These are phyloP conservation scores for Scheffersomyces coipomensis DNA, from an alignment of 805 yeast genomes.

Conservation along the genomic window DNA sequence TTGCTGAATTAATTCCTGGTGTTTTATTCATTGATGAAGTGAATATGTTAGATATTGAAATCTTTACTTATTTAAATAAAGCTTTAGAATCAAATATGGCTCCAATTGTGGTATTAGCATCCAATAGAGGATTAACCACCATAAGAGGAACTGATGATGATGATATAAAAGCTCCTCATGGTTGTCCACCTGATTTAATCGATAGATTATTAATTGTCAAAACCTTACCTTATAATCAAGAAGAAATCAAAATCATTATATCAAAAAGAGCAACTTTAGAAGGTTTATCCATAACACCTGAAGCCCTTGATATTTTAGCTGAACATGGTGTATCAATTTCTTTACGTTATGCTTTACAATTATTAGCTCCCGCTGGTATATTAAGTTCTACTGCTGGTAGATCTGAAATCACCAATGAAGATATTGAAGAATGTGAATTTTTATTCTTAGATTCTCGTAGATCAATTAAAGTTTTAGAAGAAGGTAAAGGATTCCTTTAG, in stretches of 20 bases:
- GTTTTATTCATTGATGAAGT: conserved; percentile 97
- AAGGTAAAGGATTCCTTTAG: conserved; percentile 37
- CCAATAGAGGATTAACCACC: conserved; percentile 90
- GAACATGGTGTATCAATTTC: conserved; percentile 74
- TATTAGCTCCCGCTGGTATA: conserved; percentile 87
- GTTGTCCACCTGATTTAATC: conserved; percentile 91
- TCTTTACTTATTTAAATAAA: conserved; percentile 90
- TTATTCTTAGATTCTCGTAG: conserved; percentile 86
- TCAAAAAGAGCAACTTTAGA: conserved; percentile 82
- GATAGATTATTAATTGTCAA: conserved; percentile 90
- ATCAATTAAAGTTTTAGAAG: conserved; percentile 68
- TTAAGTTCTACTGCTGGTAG: conserved; percentile 75
- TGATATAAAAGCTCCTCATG: conserved; percentile 87
- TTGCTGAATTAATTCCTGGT: conserved; percentile 97
- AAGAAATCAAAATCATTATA: conserved; percentile 79
- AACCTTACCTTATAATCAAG: conserved; percentile 83
- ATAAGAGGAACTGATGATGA: conserved; percentile 85
- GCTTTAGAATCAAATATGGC: conserved; percentile 91
- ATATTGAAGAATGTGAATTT: conserved; percentile 78
- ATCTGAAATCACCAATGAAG: conserved; percentile 61
- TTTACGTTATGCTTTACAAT: conserved; percentile 87
- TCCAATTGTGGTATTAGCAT: conserved; percentile 93
- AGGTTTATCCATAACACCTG: conserved; percentile 58
- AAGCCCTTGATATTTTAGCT: conserved; percentile 76
- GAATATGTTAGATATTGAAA: conserved; percentile 96